These are phyloP conservation scores for Apiosordaria backusii DNA, from an alignment of 495 filamentous ascomycete genomes.

Conservation along the genomic window DNA sequence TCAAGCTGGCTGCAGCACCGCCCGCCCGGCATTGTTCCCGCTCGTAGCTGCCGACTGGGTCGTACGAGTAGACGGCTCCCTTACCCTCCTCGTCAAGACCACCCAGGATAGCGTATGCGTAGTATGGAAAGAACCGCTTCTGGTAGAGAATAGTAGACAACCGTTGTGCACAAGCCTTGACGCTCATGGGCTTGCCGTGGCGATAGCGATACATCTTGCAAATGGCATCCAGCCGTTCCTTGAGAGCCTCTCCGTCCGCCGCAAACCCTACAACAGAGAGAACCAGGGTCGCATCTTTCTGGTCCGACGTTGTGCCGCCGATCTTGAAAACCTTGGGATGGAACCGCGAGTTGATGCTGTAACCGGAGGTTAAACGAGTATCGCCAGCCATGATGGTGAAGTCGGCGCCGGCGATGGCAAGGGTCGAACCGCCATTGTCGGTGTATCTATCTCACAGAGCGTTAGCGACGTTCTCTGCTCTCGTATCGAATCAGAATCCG, in stretches of 20 bases:
- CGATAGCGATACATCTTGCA: conserved; percentile 98
- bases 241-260: conserved; percentile 85
- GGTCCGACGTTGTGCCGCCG: conserved; percentile 79
- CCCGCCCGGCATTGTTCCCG: conserved; percentile 92
- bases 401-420: conserved; percentile 89
- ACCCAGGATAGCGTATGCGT: conserved; percentile 86
- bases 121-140: conserved; percentile 99
- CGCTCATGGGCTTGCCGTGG: conserved; percentile 88
- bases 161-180: conserved; percentile 88
- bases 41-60: conserved; percentile 95
- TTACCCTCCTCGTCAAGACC: conserved; percentile 93
- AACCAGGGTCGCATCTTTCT: conserved; percentile 77
- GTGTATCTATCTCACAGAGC: conserved; percentile 62
- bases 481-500: neutral
- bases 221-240: conserved; percentile 82
- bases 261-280: conserved; percentile 94
- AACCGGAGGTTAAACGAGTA: conserved; percentile 88
- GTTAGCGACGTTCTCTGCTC: neutral
- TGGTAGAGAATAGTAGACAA: conserved; percentile 90
- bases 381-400: conserved; percentile 96
- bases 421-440: conserved; percentile 94
- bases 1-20: conserved; percentile 91
- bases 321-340: conserved; percentile 95
- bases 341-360: conserved; percentile 97
- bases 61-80: conserved; percentile 94